Conservation (phyloP, 1,284 basidiomycete genomes). For the Sporisorium iseilematis-ciliati region DNA sequence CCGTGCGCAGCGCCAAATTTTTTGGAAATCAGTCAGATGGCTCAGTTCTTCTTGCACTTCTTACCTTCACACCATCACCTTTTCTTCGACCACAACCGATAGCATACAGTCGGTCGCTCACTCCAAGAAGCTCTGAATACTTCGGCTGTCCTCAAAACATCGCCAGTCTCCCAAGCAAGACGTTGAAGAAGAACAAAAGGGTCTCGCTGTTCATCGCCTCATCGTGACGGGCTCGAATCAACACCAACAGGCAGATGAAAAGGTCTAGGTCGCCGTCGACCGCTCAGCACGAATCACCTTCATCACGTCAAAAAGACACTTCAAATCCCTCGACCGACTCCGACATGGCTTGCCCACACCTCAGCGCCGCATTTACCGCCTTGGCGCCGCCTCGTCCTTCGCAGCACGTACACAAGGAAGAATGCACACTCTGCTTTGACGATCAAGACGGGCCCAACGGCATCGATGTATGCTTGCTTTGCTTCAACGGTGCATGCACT, state of each 20-base stretch:
- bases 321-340: not conserved
- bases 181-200: not conserved
- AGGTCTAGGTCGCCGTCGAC: slow-evolving; percentile 39
- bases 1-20: not conserved
- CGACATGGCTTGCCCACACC: slow-evolving; percentile 60
- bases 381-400: slow-evolving; percentile 55
- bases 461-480: slow-evolving; percentile 88
- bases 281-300: slow-evolving; percentile 14
- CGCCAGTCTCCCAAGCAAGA: too few species aligned
- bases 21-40: not conserved
- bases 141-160: too few species aligned
- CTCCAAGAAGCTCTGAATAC: too few species aligned
- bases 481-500: slow-evolving; percentile 83
- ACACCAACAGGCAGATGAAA: slow-evolving; percentile 35
- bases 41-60: slow-evolving; percentile 4
- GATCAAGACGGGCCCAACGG: slow-evolving; percentile 80
- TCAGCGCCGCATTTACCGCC: slow-evolving; percentile 47
- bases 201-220: not conserved
- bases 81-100: not conserved
- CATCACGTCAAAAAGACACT: slow-evolving; percentile 14
- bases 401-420: slow-evolving; percentile 78
- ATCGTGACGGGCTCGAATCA: not conserved
- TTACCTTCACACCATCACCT: slow-evolving; percentile 6
- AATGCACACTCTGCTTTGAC: slow-evolving; percentile 97
- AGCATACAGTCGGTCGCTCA: not conserved